phyloP scores from a whole-genome alignment of 2,329 filamentous ascomycete genomes.

The Dactylellina cionopaga region DNA sequence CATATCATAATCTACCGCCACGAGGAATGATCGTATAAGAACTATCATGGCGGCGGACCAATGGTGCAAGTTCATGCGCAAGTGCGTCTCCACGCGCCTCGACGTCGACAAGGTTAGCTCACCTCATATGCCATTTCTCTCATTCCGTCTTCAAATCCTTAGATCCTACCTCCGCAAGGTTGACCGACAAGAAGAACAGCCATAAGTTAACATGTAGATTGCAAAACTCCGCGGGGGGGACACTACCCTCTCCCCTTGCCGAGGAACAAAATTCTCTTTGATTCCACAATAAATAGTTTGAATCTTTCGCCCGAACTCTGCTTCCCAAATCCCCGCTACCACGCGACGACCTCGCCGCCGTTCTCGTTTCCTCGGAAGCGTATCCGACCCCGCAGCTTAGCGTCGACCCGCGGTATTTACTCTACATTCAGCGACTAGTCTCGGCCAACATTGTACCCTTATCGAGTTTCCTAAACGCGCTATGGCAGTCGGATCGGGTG shows the following conservation, averaged over 20 bases:
- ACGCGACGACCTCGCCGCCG: slow-evolving; percentile 66
- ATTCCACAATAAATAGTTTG: slow-evolving; percentile 62
- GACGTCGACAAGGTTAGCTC: slow-evolving; percentile 47
- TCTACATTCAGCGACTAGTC: slow-evolving; percentile 70
- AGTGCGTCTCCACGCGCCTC: slow-evolving; percentile 42
- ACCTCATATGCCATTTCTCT: not conserved
- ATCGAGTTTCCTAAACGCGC: slow-evolving; percentile 67
- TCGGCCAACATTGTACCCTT: slow-evolving; percentile 67
- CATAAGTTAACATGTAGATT: slow-evolving; percentile 42
- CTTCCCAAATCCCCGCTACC: slow-evolving; percentile 67
- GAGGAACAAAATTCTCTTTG: not conserved
- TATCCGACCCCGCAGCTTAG: slow-evolving; percentile 61
- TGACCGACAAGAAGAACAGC: slow-evolving; percentile 30
- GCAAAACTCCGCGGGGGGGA: not conserved
- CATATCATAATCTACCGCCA: too few relatives aligned
- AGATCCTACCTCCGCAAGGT: slow-evolving; percentile 23
- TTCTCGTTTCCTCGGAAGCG: slow-evolving; percentile 69
- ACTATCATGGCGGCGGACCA: slow-evolving; percentile 20
- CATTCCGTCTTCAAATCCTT: not conserved
- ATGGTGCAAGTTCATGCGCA: slow-evolving; percentile 51
- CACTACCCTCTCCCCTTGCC: not conserved
- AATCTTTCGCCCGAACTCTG: slow-evolving; percentile 65
- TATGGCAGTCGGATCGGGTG: slow-evolving; percentile 64
- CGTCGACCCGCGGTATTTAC: slow-evolving; percentile 70
- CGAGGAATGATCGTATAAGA: too few relatives aligned